Evolutionary conservation across 2,329 filamentous ascomycete species (phyloP).

Genomic region (Fusarium denticulatum): DNA sequence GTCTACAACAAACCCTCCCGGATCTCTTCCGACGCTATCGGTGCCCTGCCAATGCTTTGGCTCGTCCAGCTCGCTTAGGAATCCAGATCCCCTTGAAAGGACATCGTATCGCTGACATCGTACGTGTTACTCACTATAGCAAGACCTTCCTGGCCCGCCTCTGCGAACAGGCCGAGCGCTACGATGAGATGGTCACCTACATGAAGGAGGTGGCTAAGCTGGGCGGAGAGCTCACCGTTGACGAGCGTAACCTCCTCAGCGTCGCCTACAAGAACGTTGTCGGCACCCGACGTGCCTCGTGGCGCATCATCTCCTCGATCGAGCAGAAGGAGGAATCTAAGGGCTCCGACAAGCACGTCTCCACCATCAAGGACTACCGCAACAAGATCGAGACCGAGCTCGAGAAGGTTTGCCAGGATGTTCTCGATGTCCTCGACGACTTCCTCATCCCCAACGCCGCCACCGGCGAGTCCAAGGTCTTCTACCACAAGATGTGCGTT

Average conservation of each 20-base stretch:
- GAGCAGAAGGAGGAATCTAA: conserved; percentile 99
- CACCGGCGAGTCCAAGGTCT: conserved; percentile 98
- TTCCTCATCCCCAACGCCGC: conserved; percentile 95
- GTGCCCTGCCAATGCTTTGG: conserved; percentile 25
- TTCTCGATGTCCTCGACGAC: conserved; percentile 93
- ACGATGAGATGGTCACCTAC: conserved; percentile 99
- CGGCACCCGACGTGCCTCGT: conserved; percentile 96
- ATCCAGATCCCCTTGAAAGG: conserved; percentile 32
- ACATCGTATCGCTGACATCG: conserved; percentile 42
- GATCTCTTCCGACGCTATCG: conserved; percentile 21
- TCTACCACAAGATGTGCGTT: conserved; percentile 99
- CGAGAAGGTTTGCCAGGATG: conserved; percentile 97
- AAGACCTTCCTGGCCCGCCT: conserved; percentile 99
- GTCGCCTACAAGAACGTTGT: conserved; percentile 99
- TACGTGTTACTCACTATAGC: conserved; percentile 62
- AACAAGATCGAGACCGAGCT: conserved; percentile 98
- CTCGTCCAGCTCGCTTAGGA: conserved; percentile 28
- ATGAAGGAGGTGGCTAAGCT: conserved; percentile 99
- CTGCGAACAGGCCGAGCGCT: conserved; percentile 99
- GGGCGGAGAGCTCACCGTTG: conserved; percentile 83
- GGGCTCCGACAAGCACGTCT: conserved; percentile 94
- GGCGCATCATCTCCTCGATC: conserved; percentile 99
- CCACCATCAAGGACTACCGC: conserved; percentile 95
- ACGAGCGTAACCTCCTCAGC: conserved; percentile 98
- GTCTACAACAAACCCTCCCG: conserved; percentile 42